Evolutionary conservation across 2,329 filamentous ascomycete species (phyloP), one percentile per base, ranked within the genome.

Genomic region (Aspergillus sp.): DNA sequence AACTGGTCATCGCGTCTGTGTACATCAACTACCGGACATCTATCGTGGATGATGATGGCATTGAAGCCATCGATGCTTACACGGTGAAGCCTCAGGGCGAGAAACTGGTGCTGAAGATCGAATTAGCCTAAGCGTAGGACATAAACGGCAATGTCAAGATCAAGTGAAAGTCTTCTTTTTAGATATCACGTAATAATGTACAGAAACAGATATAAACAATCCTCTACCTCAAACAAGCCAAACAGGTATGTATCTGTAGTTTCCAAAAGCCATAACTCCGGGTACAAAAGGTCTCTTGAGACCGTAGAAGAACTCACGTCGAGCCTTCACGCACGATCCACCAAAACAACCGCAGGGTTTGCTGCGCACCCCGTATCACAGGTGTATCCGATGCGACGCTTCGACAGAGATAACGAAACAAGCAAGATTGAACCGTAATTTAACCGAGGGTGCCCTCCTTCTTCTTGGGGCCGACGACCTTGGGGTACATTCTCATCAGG

Each of bases 401-500:
- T 35, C 40, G 41, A 2, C 11, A n/a, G 41, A 45, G 43, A 45
- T 26, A 50, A 45, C 40, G 45, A 45, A 47, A 42, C 38, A 20
- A 10, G 38, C 44, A 16, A 16, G 24, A 47, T 33, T 13, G 4
- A 20, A 47, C 32, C 30, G 17, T 22, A 32, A 42, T 11, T 58
- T 66, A 73, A 51, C 68, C 68, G 56, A 73, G 60, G 47, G 65
- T 61, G 52, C 69, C 66, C 63, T 86, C 82, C 72, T 79, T 81
- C 74, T 92, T 83, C 82, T 85, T 77, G 60, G 85, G 81, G 65
- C 87, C 81, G 75, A 86, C 82, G 78, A 95, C 78, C 70, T 86
- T 84, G 13, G 85, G 84, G 64, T 87, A 88, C 77, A 89, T 82
- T 65, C 94, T 84, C 60, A 83, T 82, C 41, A 97, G 78, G 71